These are phyloP conservation scores for Huntiella abstrusa DNA, from an alignment of 2,329 filamentous ascomycete genomes.

Conservation along the genomic window DNA sequence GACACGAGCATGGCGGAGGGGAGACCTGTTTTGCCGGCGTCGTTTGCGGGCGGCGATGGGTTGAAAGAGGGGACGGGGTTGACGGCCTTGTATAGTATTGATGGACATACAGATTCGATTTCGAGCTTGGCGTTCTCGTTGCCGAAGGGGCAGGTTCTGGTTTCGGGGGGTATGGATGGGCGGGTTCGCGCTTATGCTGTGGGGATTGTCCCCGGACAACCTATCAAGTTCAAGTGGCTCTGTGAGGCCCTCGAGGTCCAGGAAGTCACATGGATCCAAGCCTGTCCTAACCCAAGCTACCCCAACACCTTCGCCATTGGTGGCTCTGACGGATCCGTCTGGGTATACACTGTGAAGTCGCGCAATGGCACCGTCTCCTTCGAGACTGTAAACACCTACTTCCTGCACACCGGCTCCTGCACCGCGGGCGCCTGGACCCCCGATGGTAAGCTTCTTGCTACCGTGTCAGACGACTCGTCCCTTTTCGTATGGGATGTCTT, in stretches of 20 bases:
- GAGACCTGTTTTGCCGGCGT: slow-evolving; percentile 54
- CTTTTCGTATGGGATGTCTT: slow-evolving; percentile 90
- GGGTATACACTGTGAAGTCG: slow-evolving; percentile 78
- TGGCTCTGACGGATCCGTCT: slow-evolving; percentile 78
- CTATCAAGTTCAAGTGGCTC: slow-evolving; percentile 39
- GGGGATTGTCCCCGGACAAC: slow-evolving; percentile 25
- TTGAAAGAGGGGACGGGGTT: slow-evolving; percentile 32
- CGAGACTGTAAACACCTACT: slow-evolving; percentile 77
- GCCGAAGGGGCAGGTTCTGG: slow-evolving; percentile 62
- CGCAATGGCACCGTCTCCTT: slow-evolving; percentile 41
- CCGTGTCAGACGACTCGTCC: slow-evolving; percentile 72
- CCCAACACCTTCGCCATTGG: slow-evolving; percentile 75
- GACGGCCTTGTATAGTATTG: slow-evolving; percentile 49
- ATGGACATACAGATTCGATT: slow-evolving; percentile 85
- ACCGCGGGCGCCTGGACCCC: slow-evolving; percentile 84
- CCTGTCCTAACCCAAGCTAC: slow-evolving; percentile 53
- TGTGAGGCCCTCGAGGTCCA: slow-evolving; percentile 76
- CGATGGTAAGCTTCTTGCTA: slow-evolving; percentile 71
- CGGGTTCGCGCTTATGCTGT: slow-evolving; percentile 52
- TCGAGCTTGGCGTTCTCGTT: slow-evolving; percentile 65
- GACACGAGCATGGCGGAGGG: slow-evolving; percentile 47
- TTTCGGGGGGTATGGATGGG: slow-evolving; percentile 80
- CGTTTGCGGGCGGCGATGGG: slow-evolving; percentile 49
- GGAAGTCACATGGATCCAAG: slow-evolving; percentile 77
- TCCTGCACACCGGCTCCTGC: slow-evolving; percentile 68